These are phyloP conservation scores for Trichoderma guizhouense DNA, from an alignment of 2,329 filamentous ascomycete species.

Conservation along the genomic window DNA sequence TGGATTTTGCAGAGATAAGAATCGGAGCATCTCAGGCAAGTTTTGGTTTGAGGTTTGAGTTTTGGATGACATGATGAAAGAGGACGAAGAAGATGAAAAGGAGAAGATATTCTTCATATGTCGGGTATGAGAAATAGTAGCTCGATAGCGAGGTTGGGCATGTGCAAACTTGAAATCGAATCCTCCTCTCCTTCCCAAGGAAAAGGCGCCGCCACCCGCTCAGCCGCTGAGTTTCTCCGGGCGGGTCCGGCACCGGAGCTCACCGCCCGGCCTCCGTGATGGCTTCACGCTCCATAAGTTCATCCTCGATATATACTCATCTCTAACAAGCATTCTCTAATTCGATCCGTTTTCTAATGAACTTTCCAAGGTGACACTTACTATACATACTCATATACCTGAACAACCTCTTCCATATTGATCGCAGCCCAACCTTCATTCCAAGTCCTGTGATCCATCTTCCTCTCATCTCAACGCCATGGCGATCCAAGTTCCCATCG, in stretches of 20 bases:
- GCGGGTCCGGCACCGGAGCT: slow-evolving; percentile 20
- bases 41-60: neutral
- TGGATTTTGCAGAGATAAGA: neutral
- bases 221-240: slow-evolving; percentile 8
- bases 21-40: neutral
- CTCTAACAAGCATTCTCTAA: neutral
- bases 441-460: neutral
- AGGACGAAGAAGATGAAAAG: neutral
- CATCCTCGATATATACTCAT: neutral
- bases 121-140: neutral
- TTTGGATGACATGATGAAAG: neutral
- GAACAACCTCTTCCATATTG: neutral
- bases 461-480: slow-evolving; percentile 21
- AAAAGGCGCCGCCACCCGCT: neutral
- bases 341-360: neutral
- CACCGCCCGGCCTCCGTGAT: neutral
- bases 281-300: neutral
- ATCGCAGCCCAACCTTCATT: neutral
- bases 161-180: neutral
- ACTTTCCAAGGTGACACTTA: neutral
- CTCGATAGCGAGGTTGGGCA: neutral
- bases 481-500: slow-evolving; percentile 28
- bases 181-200: neutral
- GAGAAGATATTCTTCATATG: neutral
- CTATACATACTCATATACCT: neutral